These are phyloP conservation scores for Fusarium sp. DNA, from an alignment of 2,329 filamentous ascomycete species.

Conservation along the genomic window DNA sequence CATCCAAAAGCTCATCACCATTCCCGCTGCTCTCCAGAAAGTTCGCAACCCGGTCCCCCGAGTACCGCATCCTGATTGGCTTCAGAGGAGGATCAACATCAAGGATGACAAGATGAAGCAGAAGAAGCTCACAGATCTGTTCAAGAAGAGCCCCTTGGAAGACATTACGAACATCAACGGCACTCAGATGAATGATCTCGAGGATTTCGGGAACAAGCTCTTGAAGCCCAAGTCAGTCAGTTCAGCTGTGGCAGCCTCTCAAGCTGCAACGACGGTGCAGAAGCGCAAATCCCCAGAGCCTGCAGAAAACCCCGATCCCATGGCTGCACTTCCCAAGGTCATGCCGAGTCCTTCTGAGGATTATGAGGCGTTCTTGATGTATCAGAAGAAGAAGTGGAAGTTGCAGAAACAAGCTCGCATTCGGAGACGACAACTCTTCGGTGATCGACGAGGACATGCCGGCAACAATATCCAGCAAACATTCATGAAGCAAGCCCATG, in stretches of 20 bases:
- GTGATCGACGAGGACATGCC: conserved; percentile 74
- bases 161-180: conserved; percentile 77
- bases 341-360: conserved; percentile 90
- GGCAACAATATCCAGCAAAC: conserved; percentile 71
- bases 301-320: conserved; percentile 78
- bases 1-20: conserved; percentile 98
- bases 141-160: conserved; percentile 73
- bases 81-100: conserved; percentile 90
- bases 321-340: conserved; percentile 80
- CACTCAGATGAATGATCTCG: conserved; percentile 74
- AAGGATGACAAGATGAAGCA: conserved; percentile 99
- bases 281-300: conserved; percentile 82
- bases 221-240: conserved; percentile 72
- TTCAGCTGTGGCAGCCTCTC: conserved; percentile 67
- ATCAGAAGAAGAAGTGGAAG: conserved; percentile 99
- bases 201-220: conserved; percentile 81
- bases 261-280: conserved; percentile 60
- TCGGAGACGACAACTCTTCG: conserved; percentile 90
- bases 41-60: conserved; percentile 93
- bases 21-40: conserved; percentile 95
- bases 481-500: conserved; percentile 92
- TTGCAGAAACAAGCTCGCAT: conserved; percentile 92
- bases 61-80: conserved; percentile 95
- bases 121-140: conserved; percentile 95
- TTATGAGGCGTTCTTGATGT: conserved; percentile 88